Base-by-base conservation (phyloP, 441 rosid genomes). In the Hura crepitans region DNA sequence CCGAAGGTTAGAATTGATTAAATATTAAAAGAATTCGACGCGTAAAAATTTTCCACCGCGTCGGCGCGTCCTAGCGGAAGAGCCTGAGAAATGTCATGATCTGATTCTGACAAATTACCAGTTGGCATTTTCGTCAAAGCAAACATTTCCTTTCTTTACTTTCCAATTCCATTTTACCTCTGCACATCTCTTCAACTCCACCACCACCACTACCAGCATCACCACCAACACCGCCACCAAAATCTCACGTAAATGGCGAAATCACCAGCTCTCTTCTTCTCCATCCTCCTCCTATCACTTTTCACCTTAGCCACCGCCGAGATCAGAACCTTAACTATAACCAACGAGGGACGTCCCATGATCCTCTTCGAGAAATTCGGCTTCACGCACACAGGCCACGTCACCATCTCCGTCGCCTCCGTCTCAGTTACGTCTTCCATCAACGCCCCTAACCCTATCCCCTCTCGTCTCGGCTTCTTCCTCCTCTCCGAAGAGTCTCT, bases 301-400 rank as follows among this genome's bases (percentile, higher is more conserved):
- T 4, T 81, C 43, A 70, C 78, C 12, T 76, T 77, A 68, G 35
- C 88, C 56, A 39, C 79, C 63, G 99, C 96, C 27, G 99, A 95
- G 91, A 95, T 95, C 85, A 92, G 87, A 81, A 74, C 90, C 74
- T 84, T 91, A 2, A 85, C 68, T 2, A 89, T 95, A 75, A 47
- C 82, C 64, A 68, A 79, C 17, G 99, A 95, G 73, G 69, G 82
- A 22, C 97, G 97, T 15, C 81, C 96, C 18, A 87, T 91, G 96
- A 95, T 95, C 79, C 91, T 91, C 76, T 91, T 95, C 78, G 98
- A 92, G 77, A 95, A 88, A 61, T 95, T 95, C 85, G 98, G 99
- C 10, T 92, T 95, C 91, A 90, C 99, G 1, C 93, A 72, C 75
- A 78, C 84, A 31, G 99, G 99, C 62, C 89, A 82, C 74, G 97